Base-by-base conservation (phyloP, 345 rosid genomes). In the Gossypium anomalum region DNA sequence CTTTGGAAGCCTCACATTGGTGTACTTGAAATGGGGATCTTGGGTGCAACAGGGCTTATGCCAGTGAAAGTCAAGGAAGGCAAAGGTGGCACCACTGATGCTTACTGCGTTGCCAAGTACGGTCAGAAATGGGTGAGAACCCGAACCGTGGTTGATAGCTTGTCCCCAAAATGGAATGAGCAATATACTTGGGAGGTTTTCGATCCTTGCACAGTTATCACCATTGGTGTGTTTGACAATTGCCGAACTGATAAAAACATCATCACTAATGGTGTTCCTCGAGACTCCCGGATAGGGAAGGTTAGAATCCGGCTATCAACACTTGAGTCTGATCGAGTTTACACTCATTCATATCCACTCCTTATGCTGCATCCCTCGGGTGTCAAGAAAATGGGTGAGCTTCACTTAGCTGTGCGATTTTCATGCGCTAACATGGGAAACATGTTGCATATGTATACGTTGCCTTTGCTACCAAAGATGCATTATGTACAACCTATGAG, bases 41-140 rank as follows among this genome's bases (percentile, higher is more conserved):
- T 90, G 51, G 88, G 90, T 13, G 95, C 95, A 12, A 77, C 85
- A 44, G 89, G 89, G 29, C 82, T 90, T 4, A 73, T 85, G 87
- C 91, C 96, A 5, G 78, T 82, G 78, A 90, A 89, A 71, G 74
- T 87, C 58, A 86, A 82, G 67, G 87, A 83, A 69, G 91, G 91
- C 15, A 90, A 82, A 82, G 76, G 87, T 4, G 81, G 87, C 14
- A 78, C 91, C 3, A 73, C 88, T 1, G 87, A 90, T 74, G 85
- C 96, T 34, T 90, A 90, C 67, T 90, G 93, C 22, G 91, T 90
- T 2, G 91, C 93, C 0, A 90, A 90, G 77, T 90, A 89, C 48
- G 96, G 93, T 12, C 89, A 85, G 78, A 90, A 90, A 77, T 90
- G 96, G 93, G 87, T 90, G 47, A 77, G 96, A 73, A 89, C 96